These are phyloP conservation scores for Lasiodiplodia hormozganensis DNA, from an alignment of 2,329 filamentous ascomycete species.

Conservation along the genomic window DNA sequence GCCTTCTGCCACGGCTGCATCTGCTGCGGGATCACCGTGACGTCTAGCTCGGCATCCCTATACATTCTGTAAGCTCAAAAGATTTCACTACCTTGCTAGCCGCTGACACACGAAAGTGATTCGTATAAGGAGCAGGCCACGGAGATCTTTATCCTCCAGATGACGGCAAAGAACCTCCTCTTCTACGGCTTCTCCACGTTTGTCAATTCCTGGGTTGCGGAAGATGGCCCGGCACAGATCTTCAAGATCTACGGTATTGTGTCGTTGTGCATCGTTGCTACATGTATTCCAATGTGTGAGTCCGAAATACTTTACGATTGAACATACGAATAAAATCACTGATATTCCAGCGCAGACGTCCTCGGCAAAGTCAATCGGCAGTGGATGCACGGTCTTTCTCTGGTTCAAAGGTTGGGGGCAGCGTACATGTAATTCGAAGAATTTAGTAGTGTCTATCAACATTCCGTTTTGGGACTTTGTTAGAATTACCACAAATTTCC, in stretches of 20 bases:
- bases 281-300: conserved; percentile 47
- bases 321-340: neutral
- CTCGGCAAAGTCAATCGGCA: conserved; percentile 35
- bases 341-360: conserved; percentile 30
- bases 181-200: conserved; percentile 45
- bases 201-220: conserved; percentile 41
- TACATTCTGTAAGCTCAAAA: conserved; percentile 42
- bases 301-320: neutral
- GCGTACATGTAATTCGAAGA: neutral
- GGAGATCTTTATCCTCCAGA: conserved; percentile 45
- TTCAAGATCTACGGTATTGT: conserved; percentile 41
- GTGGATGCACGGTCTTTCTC: conserved; percentile 32
- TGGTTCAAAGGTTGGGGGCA: neutral
- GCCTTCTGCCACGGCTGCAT: conserved; percentile 36
- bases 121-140: conserved; percentile 40
- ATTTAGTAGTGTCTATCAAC: neutral
- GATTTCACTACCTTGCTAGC: too few relatives aligned
- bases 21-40: conserved; percentile 35
- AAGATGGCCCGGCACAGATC: conserved; percentile 37
- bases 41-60: conserved; percentile 38
- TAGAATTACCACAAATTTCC: neutral
- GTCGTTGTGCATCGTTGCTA: conserved; percentile 39
- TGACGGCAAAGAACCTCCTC: conserved; percentile 46
- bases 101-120: conserved; percentile 34
- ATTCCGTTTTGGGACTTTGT: neutral